Percentiles rank a stretch among this genome's conserved stretches.
These are phyloP conservation scores for Cyclostephanos invisitatus DNA, from an alignment of 108 stramenopile genomes.

Conservation along the genomic window DNA sequence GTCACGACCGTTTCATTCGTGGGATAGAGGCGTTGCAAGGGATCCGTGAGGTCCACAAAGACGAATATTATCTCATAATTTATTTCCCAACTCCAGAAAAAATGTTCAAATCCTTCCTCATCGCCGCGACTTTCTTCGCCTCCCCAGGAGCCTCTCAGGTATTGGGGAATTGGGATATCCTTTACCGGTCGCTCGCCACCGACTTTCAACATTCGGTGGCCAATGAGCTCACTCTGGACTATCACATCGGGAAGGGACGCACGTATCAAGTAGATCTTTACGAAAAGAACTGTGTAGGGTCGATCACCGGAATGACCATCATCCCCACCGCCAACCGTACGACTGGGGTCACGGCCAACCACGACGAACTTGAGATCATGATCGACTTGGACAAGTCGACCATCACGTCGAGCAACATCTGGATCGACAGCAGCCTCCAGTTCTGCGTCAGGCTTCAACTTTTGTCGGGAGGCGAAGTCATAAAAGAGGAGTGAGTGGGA, in stretches of 20 bases:
- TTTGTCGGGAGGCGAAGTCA: conserved; percentile 22
- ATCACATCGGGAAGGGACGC: conserved; percentile 16
- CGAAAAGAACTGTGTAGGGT: conserved; percentile 19
- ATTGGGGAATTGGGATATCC: conserved; percentile 45
- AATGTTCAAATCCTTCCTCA: neutral
- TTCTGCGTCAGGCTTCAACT: conserved; percentile 31
- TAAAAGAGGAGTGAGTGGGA: conserved; percentile 31
- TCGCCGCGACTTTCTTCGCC: conserved; percentile 13
- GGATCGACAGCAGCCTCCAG: conserved; percentile 21
- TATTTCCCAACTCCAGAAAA: no score
- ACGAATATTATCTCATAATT: no score
- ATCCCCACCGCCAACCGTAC: neutral
- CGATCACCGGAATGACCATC: conserved; percentile 24
- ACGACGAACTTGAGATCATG: conserved; percentile 28
- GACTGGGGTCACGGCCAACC: conserved; percentile 13
- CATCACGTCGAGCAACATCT: conserved; percentile 18
- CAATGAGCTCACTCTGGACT: conserved; percentile 14
- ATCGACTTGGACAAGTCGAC: conserved; percentile 19
- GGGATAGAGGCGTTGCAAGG: no score
- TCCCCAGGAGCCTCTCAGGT: conserved; percentile 6
- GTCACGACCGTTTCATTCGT: no score
- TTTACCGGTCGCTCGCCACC: conserved; percentile 16
- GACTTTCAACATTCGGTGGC: conserved; percentile 26
- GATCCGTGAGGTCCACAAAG: no score
- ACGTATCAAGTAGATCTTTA: conserved; percentile 21